These are phyloP conservation scores for Leucocoprinus leucothites DNA, from an alignment of 768 basidiomycete genomes.

Conservation along the genomic window DNA sequence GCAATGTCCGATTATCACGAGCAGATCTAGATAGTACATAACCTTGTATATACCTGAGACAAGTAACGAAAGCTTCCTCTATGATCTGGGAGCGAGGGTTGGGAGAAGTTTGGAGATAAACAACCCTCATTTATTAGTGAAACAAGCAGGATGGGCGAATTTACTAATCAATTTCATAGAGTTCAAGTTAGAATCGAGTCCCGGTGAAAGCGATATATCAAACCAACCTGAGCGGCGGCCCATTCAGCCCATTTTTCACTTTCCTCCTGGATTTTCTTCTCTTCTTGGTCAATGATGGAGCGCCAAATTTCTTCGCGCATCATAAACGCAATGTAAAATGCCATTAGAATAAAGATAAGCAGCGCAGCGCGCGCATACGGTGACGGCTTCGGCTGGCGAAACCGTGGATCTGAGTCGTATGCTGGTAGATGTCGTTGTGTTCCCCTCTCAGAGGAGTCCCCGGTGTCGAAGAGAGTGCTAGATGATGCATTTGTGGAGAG, in stretches of 20 bases:
- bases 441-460: slow-evolving; percentile 7
- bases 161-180: background rate
- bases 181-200: too few species aligned
- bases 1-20: too few species aligned
- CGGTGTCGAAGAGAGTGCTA: slow-evolving; percentile 3
- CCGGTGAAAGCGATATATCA: background rate
- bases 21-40: too few species aligned
- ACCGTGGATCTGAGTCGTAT: slow-evolving; percentile 24
- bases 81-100: too few species aligned
- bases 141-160: too few species aligned
- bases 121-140: too few species aligned
- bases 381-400: slow-evolving; percentile 33
- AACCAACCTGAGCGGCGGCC: slow-evolving; percentile 1
- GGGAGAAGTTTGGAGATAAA: too few species aligned
- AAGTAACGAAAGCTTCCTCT: too few species aligned
- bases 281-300: slow-evolving; percentile 1
- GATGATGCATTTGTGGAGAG: background rate
- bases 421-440: slow-evolving; percentile 5
- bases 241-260: slow-evolving; percentile 9
- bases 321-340: slow-evolving; percentile 34
- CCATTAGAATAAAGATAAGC: slow-evolving; percentile 27
- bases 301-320: slow-evolving; percentile 21
- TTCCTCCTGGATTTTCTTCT: slow-evolving; percentile 1
- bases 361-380: slow-evolving; percentile 39
- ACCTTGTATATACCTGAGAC: too few species aligned